phyloP scores from a whole-genome alignment of 106 monocot species.

The Phalaenopsis equestris region DNA sequence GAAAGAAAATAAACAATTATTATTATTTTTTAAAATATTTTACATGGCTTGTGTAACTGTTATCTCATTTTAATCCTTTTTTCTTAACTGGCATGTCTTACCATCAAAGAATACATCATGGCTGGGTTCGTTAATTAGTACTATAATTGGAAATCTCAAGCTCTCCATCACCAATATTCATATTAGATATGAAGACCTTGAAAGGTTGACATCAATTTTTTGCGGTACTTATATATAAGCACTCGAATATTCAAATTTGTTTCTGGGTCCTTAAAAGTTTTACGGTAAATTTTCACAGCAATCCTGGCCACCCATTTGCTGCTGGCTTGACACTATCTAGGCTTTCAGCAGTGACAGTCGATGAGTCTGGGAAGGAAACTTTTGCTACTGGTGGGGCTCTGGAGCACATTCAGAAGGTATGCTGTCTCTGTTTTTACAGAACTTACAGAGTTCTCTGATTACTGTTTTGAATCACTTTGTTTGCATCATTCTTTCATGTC shows the following conservation, averaged over 20 bases:
- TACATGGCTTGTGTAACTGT: background rate
- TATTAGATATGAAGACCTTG: constrained; percentile 93
- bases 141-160: constrained; percentile 96
- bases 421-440: background rate
- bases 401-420: constrained; percentile 85
- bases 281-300: constrained; percentile 48
- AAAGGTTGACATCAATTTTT: constrained; percentile 48
- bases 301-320: constrained; percentile 98
- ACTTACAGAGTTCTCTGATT: background rate
- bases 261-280: constrained; percentile 5
- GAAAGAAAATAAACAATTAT: background rate
- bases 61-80: background rate
- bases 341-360: constrained; percentile 91
- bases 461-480: background rate
- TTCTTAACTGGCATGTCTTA: constrained; percentile 14
- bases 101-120: constrained; percentile 77
- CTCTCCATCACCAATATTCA: constrained; percentile 90
- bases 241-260: background rate
- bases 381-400: constrained; percentile 94
- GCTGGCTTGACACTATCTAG: constrained; percentile 61
- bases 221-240: background rate
- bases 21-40: background rate
- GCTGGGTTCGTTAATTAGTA: constrained; percentile 91
- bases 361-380: constrained; percentile 86
- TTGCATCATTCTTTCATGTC: background rate